Base-by-base conservation (phyloP, 108 stramenopile genomes). In the Tribonema minus region DNA sequence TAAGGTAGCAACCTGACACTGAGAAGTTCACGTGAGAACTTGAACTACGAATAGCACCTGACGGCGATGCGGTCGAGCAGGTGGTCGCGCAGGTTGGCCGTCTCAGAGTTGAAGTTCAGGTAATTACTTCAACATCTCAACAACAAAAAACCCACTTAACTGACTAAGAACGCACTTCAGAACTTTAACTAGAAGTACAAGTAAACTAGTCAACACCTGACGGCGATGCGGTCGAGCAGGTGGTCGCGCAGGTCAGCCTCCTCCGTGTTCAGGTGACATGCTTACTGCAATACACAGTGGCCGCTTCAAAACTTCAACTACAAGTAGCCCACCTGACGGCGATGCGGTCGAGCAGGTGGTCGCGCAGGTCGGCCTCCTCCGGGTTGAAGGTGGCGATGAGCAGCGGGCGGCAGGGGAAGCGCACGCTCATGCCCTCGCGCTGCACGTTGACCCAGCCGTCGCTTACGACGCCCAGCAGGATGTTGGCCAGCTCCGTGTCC, bases 361-460 rank as follows among this genome's bases (percentile, higher is more conserved):
- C 94, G 12, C 94, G 87, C 40, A 97, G 86, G 82, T 95, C 94
- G n/a, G 93, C 94, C 83, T 97, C 96, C 65, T 97, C 96, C 6
- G 96, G 96, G 81, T 97, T 97, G 88, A 93, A 94, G 0, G 94
- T 95, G 3, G 94, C 94, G 70, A 97, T 93, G 29, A 97, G 71
- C 36, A 96, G 88, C 9, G 94, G 94, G 33, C 77, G 76, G 87
- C 94, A 95, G 7, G 94, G 94, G 73, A 95, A 95, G 20, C 88
- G 77, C 31, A 97, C 83, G 3, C 90, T 91, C 26, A 97, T 84
- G 35, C 96, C 96, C 85, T 97, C 96, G 37, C 96, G 92, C 83
- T 97, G 93, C 32, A 97, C 94, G 68, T 86, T 89, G 30, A 95
- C 93, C 76, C 85, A 90, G 72, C 96, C 96, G 60, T 94, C 93